These are phyloP conservation scores for Silene conica DNA, from an alignment of 148 eudicot genomes.

Conservation along the genomic window DNA sequence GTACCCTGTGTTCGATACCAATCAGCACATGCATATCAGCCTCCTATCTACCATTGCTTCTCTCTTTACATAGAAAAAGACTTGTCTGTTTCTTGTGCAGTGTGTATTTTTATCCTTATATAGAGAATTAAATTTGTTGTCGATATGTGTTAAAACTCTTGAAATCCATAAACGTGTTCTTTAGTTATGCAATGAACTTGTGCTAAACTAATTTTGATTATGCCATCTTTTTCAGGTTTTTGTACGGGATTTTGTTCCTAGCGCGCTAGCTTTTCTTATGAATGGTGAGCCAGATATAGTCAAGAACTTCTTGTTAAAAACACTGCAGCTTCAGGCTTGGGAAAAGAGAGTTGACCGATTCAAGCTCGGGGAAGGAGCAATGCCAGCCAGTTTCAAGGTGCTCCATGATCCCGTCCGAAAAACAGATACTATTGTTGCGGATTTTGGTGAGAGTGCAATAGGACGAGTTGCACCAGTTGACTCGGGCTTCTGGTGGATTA, in stretches of 20 bases:
- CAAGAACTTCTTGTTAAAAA: conserved; percentile 82
- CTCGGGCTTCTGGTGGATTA: conserved; percentile 99
- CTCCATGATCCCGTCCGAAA: conserved; percentile 92
- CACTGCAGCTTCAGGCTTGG: conserved; percentile 98
- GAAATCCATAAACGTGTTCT: neutral
- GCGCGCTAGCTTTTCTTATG: conserved; percentile 95
- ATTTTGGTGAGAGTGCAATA: conserved; percentile 98
- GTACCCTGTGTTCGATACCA: too few species aligned
- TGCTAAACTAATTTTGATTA: conserved; percentile 2
- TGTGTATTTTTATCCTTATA: neutral
- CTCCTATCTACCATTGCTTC: too few species aligned
- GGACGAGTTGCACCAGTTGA: conserved; percentile 99
- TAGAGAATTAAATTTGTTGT: neutral
- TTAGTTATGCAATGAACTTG: neutral
- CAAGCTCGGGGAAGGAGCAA: conserved; percentile 96
- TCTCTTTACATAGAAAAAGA: too few species aligned
- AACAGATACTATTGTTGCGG: conserved; percentile 83
- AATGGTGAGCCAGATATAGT: conserved; percentile 99
- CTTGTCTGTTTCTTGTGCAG: neutral
- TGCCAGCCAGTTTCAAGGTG: conserved; percentile 99
- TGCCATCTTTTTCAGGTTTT: conserved; percentile 59
- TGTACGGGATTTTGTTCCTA: conserved; percentile 97
- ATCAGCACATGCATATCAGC: too few species aligned
- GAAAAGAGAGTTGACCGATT: conserved; percentile 92
- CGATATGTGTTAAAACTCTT: too few species aligned